Evolutionary conservation across 1,139 yeast species (phyloP), one percentile per base, ranked within the genome.

Genomic region (Spencermartinsiella ligniputridi): DNA sequence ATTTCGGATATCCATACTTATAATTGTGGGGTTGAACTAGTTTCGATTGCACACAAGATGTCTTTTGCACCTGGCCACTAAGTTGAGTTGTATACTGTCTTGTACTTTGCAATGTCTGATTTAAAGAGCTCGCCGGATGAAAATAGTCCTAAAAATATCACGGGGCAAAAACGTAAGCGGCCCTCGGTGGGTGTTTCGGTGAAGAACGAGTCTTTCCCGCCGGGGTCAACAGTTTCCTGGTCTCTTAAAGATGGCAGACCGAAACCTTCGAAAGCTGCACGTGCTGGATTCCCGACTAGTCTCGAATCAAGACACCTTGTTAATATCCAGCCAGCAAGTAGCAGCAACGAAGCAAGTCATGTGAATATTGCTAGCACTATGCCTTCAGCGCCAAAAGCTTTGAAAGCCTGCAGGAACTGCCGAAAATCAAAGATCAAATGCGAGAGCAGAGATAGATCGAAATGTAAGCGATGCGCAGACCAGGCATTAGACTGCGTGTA

Each of bases 341-440:
- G 3, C n/a, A 37, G 12, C n/a, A 18, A 22, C 16, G 20, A 21
- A 2, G 44, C 53, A 1, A 37, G 43, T 6, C 53, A 48, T 24
- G 50, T 50, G 6, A 50, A 42, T 25, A 52, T 50, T 3, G 45
- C 46, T 2, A 40, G 47, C 17, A 44, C 42, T 13, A 37, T 42
- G 24, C 35, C 35, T 22, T 30, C 37, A 35, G 37, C 27, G 4
- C 53, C 53, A 3, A 52, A 51, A 37, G 46, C 46, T 8, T 36
- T 78, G 11, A 80, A 77, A 56, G 88, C 88, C 3, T 82, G 89
- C 57, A 69, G 77, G 18, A 72, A 72, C 56, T 82, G 89, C 58
- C 75, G 83, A 48, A 70, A 72, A 57, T 74, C 83, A 25, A 82
- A 82, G 63, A 82, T 81, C 24, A 79, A 75, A 61, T 82, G 89